Base-by-base conservation (phyloP, 495 filamentous ascomycete genomes). In the Neurospora pannonica region DNA sequence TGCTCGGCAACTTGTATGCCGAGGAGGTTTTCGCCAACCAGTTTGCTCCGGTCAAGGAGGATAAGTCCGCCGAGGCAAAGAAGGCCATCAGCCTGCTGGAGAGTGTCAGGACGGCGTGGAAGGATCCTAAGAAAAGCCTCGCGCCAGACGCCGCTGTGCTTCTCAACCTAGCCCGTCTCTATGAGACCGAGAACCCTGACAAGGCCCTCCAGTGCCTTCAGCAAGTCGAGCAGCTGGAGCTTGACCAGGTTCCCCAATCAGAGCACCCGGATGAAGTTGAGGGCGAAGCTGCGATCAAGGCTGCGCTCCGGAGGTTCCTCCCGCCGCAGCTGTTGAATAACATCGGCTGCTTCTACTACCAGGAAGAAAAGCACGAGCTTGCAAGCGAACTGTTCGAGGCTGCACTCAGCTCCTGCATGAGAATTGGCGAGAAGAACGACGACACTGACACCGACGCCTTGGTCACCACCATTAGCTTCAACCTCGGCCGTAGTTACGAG, bases 401-500 rank as follows among this genome's bases (percentile, higher is more conserved):
- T 2, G 96, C 94, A 1, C 85, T 98, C 38, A 92, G 90, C 74
- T 90, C 94, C n/a, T 97, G 95, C 79, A 88, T 94, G 24, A 89
- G 90, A 74, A 90, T 91, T 60, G 87, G 90, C 21, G 90, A 92
- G 73, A 88, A 88, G 75, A 90, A 91, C 76, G 86, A 87, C 34
- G 88, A 88, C 4, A 82, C 89, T n/a, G 95, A 97, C 78, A 92
- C 89, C 1, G 96, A 98, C 79, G 93, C 94, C 3, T 87, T 99
- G 6, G 90, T 97, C 36, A 97, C 94, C 0, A 97, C 94, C 5
- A 94, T 99, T 77, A 94, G 92, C 76, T 99, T 94, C 84, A 99
- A 98, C 80, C 89, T 99, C 37, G 96, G 92, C n/a, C 89, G 96
- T n/a, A 95, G 94, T 31, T 97, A 97, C 78, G 96, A 99, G 82